Evolutionary conservation across 306 rosid genomes (phyloP).

Genomic region (Prunus davidiana): DNA sequence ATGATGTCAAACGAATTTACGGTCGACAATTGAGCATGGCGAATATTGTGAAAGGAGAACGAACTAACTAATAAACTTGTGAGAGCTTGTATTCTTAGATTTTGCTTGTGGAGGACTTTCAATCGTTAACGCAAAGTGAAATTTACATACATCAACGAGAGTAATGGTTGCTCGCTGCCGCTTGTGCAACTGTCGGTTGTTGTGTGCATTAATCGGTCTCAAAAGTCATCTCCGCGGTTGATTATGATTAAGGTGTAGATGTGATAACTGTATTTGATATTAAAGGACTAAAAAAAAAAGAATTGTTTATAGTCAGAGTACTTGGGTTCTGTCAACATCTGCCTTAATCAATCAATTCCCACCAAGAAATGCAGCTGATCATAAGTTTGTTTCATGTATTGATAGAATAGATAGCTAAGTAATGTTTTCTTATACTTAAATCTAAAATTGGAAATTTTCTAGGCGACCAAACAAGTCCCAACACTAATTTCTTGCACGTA

Average conservation of each 20-base stretch:
- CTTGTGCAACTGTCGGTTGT: no score
- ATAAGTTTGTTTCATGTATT: no score
- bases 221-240: neutral
- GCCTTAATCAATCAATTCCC: neutral
- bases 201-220: neutral
- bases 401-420: no score
- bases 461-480: constrained; percentile 2
- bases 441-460: neutral
- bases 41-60: neutral
- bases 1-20: neutral
- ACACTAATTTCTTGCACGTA: constrained; percentile 15
- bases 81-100: neutral
- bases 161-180: no score
- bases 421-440: no score
- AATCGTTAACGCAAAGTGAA: no score
- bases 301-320: neutral
- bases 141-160: no score
- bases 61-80: neutral
- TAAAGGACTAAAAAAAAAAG: neutral
- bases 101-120: no score
- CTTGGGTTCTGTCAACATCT: neutral
- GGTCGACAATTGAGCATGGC: neutral
- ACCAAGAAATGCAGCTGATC: constrained; percentile 2
- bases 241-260: neutral
- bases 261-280: neutral